Evolutionary conservation across 352 stramenopile species (phyloP).

Genomic region (Globisporangium cederbergense): DNA sequence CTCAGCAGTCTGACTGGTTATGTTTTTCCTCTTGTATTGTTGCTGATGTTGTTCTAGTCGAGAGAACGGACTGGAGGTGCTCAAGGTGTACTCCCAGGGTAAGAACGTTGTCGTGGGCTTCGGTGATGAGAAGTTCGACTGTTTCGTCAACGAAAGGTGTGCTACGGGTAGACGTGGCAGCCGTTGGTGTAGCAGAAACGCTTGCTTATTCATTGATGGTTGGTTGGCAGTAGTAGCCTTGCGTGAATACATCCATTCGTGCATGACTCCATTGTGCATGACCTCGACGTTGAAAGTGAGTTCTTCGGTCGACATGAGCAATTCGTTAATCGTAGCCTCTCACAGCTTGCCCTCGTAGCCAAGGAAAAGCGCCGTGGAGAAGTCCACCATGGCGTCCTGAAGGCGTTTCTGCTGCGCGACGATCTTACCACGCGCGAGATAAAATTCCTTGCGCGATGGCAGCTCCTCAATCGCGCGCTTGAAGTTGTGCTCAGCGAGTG

Average conservation of each 20-base stretch:
- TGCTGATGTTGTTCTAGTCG: slow-evolving; percentile 33
- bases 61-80: slow-evolving; percentile 80
- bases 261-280: too few relatives aligned
- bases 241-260: neutral
- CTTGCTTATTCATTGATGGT: neutral
- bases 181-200: neutral
- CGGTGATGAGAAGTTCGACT: slow-evolving; percentile 66
- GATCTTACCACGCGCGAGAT: slow-evolving; percentile 60
- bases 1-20: neutral
- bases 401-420: slow-evolving; percentile 69
- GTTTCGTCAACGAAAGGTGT: slow-evolving; percentile 63
- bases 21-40: neutral
- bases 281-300: too few relatives aligned
- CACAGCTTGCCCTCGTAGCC: slow-evolving; percentile 73
- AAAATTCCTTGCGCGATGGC: slow-evolving; percentile 67
- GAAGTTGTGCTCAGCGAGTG: slow-evolving; percentile 44
- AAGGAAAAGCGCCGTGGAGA: slow-evolving; percentile 65
- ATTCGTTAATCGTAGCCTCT: slow-evolving; percentile 8
- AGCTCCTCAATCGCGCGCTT: slow-evolving; percentile 68
- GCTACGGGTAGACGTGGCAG: slow-evolving; percentile 41
- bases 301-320: neutral
- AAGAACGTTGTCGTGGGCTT: slow-evolving; percentile 72
- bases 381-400: slow-evolving; percentile 80
- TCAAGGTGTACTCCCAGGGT: slow-evolving; percentile 72
- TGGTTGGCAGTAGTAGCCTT: neutral